phyloP scores from a whole-genome alignment of 768 basidiomycete genomes.

The Agaricus subrufescens region DNA sequence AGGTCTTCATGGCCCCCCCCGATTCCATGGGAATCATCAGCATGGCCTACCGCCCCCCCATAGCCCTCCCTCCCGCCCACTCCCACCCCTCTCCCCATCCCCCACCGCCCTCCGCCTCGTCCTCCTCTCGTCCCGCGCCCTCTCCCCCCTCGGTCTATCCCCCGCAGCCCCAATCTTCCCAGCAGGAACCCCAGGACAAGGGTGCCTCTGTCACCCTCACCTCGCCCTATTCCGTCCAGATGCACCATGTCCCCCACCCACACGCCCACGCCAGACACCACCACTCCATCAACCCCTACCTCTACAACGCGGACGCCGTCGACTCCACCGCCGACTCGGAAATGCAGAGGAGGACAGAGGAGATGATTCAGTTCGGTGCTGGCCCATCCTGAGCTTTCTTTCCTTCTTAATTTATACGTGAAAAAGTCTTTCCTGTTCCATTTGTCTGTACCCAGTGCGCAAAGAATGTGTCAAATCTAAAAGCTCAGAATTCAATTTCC shows the following conservation, averaged over 20 bases:
- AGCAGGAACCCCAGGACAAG: conserved; percentile 14
- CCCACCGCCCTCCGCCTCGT: conserved; percentile 11
- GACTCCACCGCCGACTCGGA: conserved; percentile 25
- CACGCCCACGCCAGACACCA: conserved; percentile 76
- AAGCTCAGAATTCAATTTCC: conserved; percentile 9
- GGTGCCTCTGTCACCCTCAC: conserved; percentile 38
- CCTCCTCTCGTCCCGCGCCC: conserved; percentile 1
- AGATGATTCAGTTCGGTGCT: conserved; percentile 45
- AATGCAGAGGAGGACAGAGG: conserved; percentile 36
- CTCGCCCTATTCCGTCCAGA: conserved; percentile 57
- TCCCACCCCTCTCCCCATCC: conserved; percentile 13
- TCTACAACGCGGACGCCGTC: conserved; percentile 32
- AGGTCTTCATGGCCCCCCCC: conserved; percentile 19
- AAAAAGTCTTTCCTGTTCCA: conserved; percentile 17
- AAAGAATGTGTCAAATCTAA: neutral
- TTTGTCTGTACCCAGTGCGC: conserved; percentile 11
- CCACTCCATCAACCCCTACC: conserved; percentile 44
- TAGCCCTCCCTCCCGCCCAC: conserved; percentile 8
- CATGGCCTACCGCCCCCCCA: conserved; percentile 16
- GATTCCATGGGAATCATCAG: conserved; percentile 23
- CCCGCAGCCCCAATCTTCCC: conserved; percentile 16
- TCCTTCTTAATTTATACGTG: conserved; percentile 9
- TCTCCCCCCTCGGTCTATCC: neutral
- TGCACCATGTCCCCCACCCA: conserved; percentile 80
- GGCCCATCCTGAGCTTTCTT: conserved; percentile 25